Percentiles rank a stretch among this genome's conserved stretches.
phyloP scores from a whole-genome alignment of 2,329 filamentous ascomycete species.

The Corynespora cassiicola region DNA sequence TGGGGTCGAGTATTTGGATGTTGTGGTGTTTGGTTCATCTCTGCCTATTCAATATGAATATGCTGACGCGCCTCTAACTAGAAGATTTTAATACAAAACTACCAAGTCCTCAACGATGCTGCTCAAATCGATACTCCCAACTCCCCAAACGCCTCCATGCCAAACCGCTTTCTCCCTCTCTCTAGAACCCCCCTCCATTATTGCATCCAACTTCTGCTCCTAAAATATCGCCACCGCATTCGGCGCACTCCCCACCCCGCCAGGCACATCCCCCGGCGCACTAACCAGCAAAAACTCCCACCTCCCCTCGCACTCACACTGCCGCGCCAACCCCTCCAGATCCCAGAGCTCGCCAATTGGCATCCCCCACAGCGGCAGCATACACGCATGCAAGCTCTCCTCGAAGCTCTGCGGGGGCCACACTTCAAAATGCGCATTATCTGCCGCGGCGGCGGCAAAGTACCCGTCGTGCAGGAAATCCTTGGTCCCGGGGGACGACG shows the following conservation, averaged over 20 bases:
- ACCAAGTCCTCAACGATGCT: no score
- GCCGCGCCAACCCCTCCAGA: slow-evolving; percentile 33
- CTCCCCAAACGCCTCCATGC: no score
- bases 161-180: no score
- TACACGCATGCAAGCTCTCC: slow-evolving; percentile 25
- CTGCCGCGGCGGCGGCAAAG: slow-evolving; percentile 35
- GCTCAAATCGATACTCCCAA: no score
- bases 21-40: no score
- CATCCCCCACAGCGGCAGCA: slow-evolving; percentile 38
- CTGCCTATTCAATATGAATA: no score
- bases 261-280: slow-evolving; percentile 47
- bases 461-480: slow-evolving; percentile 78
- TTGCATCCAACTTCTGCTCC: no score
- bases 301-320: slow-evolving; percentile 32
- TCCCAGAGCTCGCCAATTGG: slow-evolving; percentile 46
- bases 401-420: slow-evolving; percentile 24
- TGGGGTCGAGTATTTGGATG: no score
- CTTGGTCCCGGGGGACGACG: slow-evolving; percentile 85
- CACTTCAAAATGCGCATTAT: slow-evolving; percentile 44
- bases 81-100: no score
- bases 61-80: no score
- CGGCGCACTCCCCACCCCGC: slow-evolving; percentile 35
- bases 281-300: slow-evolving; percentile 64
- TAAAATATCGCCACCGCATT: slow-evolving; percentile 33
- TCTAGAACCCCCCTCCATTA: no score